These are phyloP conservation scores for Marasmius tenuissimus DNA, from an alignment of 1,284 basidiomycete species.

Conservation along the genomic window DNA sequence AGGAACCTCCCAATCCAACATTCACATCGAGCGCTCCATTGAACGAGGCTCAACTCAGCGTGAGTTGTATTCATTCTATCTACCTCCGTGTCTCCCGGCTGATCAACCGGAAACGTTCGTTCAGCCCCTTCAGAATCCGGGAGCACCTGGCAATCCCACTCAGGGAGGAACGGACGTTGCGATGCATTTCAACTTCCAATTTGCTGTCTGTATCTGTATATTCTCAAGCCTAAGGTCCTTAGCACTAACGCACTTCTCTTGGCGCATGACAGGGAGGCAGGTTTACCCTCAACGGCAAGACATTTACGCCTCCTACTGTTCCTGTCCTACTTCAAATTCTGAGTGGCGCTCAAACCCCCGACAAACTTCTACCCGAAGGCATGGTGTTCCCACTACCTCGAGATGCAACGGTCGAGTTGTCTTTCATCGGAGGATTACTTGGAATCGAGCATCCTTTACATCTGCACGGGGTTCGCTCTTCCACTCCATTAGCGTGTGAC, in stretches of 20 bases:
- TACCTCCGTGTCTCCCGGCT: neutral
- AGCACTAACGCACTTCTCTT: slow-evolving; percentile 16
- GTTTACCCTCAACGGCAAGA: slow-evolving; percentile 10
- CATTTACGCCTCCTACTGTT: slow-evolving; percentile 11
- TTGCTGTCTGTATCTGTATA: neutral
- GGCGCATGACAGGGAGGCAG: neutral
- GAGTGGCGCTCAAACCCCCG: slow-evolving; percentile 27
- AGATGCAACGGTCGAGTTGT: slow-evolving; percentile 33
- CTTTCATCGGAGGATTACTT: slow-evolving; percentile 3
- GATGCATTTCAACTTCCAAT: neutral
- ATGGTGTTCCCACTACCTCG: slow-evolving; percentile 27
- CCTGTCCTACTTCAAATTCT: slow-evolving; percentile 29
- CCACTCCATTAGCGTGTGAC: neutral
- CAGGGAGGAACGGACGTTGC: slow-evolving; percentile 31
- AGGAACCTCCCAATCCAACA: slow-evolving; percentile 28
- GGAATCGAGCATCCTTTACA: slow-evolving; percentile 28
- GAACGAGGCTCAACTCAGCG: slow-evolving; percentile 17
- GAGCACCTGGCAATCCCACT: slow-evolving; percentile 28
- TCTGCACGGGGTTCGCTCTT: slow-evolving; percentile 26
- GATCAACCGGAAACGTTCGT: slow-evolving; percentile 31
- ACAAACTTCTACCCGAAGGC: slow-evolving; percentile 20
- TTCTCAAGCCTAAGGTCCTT: slow-evolving; percentile 27
- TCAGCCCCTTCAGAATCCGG: slow-evolving; percentile 29
- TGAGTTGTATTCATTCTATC: neutral
- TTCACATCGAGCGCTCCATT: slow-evolving; percentile 6